A percentile compares a stretch with the other conserved stretches of the same genome.
Conservation (phyloP, 805 yeast genomes). For the Candida glaebosa region DNA sequence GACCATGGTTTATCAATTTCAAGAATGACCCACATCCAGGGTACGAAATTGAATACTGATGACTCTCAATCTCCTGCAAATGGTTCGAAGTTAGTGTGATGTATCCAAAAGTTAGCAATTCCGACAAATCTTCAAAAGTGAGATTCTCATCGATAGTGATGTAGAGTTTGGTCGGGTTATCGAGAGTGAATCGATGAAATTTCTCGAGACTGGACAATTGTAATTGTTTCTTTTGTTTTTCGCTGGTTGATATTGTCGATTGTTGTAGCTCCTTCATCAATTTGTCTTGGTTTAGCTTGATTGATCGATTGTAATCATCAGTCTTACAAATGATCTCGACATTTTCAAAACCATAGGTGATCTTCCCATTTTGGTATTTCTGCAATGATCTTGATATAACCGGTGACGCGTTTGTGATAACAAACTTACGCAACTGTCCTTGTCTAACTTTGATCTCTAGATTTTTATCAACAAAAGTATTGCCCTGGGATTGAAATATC, state of each 20-base stretch:
- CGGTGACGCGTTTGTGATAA: slow-evolving; percentile 43
- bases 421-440: slow-evolving; percentile 36
- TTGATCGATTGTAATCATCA: slow-evolving; percentile 18
- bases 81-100: slow-evolving; percentile 45
- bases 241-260: neutral
- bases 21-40: slow-evolving; percentile 52
- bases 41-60: slow-evolving; percentile 40
- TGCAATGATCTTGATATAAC: slow-evolving; percentile 37
- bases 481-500: slow-evolving; percentile 40
- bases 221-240: slow-evolving; percentile 8
- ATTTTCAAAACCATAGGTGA: slow-evolving; percentile 42
- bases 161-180: slow-evolving; percentile 26
- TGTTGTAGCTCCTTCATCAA: slow-evolving; percentile 1
- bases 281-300: slow-evolving; percentile 11
- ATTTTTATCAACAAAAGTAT: slow-evolving; percentile 48
- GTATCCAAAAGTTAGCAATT: slow-evolving; percentile 39
- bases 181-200: slow-evolving; percentile 18
- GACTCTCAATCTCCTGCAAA: slow-evolving; percentile 36
- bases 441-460: slow-evolving; percentile 34
- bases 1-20: slow-evolving; percentile 41
- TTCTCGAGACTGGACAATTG: slow-evolving; percentile 17
- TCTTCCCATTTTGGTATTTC: slow-evolving; percentile 29
- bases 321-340: slow-evolving; percentile 34
- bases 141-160: slow-evolving; percentile 20
- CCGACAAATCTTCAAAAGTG: slow-evolving; percentile 22